A percentile compares a stretch with the other conserved stretches of the same genome.
Evolutionary conservation across 495 filamentous ascomycete species (phyloP).

Genomic region (Hypoxylon lienhwacheense): DNA sequence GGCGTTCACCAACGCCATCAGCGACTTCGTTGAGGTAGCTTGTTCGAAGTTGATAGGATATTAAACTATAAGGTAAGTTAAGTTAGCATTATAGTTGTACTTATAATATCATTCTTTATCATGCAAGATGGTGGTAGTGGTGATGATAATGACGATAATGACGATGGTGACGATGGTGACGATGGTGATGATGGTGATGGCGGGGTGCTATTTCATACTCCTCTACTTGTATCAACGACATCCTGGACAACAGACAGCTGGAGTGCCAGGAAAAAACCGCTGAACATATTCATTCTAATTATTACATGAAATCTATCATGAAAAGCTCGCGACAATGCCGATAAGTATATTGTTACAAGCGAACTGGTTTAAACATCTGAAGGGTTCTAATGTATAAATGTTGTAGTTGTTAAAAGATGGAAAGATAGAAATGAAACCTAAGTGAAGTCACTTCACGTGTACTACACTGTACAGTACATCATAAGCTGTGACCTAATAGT

Average conservation of each 20-base stretch:
- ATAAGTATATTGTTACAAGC: too few species aligned
- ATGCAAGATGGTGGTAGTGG: too few species aligned
- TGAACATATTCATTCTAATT: conserved; percentile 18
- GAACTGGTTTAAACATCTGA: too few species aligned
- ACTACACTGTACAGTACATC: too few species aligned
- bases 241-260: conserved; percentile 40
- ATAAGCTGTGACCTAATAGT: too few species aligned
- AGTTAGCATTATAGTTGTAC: conserved; percentile 10
- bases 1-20: conserved; percentile 92
- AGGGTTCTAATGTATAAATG: too few species aligned
- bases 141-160: too few species aligned
- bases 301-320: conserved; percentile 10
- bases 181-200: conserved; percentile 4
- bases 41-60: conserved; percentile 89
- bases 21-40: conserved; percentile 87
- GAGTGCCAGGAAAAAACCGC: conserved; percentile 6
- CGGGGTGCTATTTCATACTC: conserved; percentile 64
- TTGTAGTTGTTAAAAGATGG: too few species aligned
- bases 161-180: too few species aligned
- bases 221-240: conserved; percentile 96
- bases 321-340: too few species aligned
- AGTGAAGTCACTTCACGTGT: too few species aligned
- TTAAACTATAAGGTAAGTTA: conserved; percentile 61
- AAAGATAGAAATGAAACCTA: too few species aligned
- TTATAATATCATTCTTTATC: not conserved